phyloP scores from a whole-genome alignment of 1,284 basidiomycete genomes.

The Neonothopanus nambi region DNA sequence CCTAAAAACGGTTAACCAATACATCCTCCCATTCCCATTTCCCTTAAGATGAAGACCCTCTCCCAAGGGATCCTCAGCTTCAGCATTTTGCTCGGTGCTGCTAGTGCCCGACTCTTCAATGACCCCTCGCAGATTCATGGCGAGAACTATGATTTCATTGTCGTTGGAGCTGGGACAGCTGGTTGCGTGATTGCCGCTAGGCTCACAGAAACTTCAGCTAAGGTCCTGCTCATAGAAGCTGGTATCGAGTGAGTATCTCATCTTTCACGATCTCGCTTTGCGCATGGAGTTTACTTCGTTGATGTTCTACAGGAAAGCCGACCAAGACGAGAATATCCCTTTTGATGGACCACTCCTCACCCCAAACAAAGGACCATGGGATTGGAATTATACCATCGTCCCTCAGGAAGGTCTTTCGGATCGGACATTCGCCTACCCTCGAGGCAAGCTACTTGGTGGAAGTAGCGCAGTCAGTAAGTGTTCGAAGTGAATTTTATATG shows the following conservation, averaged over 20 bases:
- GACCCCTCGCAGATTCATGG: constrained; percentile 35
- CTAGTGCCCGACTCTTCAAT: neutral
- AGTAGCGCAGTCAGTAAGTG: neutral
- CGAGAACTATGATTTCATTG: neutral
- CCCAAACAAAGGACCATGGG: neutral
- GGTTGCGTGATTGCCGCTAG: constrained; percentile 2
- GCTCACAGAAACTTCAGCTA: neutral
- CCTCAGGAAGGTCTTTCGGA: neutral
- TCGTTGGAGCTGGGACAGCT: constrained; percentile 4
- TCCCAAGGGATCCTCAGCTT: too few species aligned
- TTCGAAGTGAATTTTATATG: neutral
- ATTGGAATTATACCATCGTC: constrained; percentile 4
- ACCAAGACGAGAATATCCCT: neutral
- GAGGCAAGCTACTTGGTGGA: constrained; percentile 3
- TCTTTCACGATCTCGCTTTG: neutral
- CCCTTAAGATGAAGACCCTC: too few species aligned
- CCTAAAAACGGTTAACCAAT: too few species aligned
- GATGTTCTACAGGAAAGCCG: neutral
- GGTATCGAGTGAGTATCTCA: neutral
- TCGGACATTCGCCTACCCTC: neutral
- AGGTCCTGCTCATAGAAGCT: constrained; percentile 4
- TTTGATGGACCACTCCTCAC: neutral
- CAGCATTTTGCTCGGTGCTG: too few species aligned
- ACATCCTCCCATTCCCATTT: too few species aligned
- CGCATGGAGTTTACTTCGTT: neutral